Conservation (phyloP, 1,284 basidiomycete species). For the Peniophora sp. region DNA sequence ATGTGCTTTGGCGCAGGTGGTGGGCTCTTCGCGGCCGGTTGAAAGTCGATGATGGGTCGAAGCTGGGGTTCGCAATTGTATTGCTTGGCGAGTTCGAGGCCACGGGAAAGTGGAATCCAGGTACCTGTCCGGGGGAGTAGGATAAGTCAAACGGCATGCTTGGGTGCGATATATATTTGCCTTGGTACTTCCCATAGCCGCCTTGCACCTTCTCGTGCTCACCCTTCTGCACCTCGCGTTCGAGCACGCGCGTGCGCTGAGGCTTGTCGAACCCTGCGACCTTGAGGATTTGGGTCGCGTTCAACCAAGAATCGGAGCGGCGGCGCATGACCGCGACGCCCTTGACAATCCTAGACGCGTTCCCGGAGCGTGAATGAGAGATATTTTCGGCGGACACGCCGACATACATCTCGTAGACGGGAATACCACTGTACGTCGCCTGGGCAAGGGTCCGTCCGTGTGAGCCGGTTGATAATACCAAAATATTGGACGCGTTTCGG, state of each 20-base stretch:
- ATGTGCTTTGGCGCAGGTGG: slow-evolving; percentile 96
- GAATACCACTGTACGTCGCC: slow-evolving; percentile 85
- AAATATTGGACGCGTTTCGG: not conserved
- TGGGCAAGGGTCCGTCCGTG: slow-evolving; percentile 21
- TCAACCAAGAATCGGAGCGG: slow-evolving; percentile 93
- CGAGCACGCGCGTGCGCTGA: slow-evolving; percentile 93
- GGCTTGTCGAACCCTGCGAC: slow-evolving; percentile 99
- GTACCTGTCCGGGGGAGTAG: slow-evolving; percentile 58
- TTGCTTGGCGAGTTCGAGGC: slow-evolving; percentile 81
- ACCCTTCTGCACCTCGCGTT: slow-evolving; percentile 97
- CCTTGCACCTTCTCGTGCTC: slow-evolving; percentile 99
- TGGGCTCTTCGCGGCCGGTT: slow-evolving; percentile 86
- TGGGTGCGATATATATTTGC: slow-evolving; percentile 20
- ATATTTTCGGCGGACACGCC: not conserved
- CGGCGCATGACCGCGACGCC: slow-evolving; percentile 96
- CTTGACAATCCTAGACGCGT: slow-evolving; percentile 78
- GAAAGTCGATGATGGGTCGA: slow-evolving; percentile 94
- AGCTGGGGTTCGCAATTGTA: slow-evolving; percentile 88
- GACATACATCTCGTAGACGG: slow-evolving; percentile 79
- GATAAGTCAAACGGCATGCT: not conserved
- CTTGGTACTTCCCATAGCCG: slow-evolving; percentile 99
- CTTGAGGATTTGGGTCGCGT: slow-evolving; percentile 99
- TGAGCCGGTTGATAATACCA: not conserved
- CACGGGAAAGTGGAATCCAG: slow-evolving; percentile 96
- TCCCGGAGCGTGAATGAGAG: slow-evolving; percentile 16